Evolutionary conservation across 2,329 filamentous ascomycete genomes (phyloP).

Genomic region (Arthrinium phaeospermum): DNA sequence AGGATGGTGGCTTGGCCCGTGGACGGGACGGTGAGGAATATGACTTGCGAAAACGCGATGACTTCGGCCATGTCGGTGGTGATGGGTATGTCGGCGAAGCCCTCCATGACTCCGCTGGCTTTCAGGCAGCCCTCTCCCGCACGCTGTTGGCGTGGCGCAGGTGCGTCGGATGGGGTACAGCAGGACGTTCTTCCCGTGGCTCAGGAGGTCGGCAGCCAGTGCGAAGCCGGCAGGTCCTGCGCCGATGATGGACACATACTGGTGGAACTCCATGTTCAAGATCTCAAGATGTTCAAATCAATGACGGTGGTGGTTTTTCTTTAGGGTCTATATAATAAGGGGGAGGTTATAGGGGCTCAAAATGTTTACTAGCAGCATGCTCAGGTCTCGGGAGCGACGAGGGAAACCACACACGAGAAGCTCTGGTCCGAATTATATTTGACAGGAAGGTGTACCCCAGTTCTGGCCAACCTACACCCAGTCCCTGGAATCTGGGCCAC

Average conservation of each 20-base stretch:
- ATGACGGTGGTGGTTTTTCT: no score
- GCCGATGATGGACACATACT: slow-evolving; percentile 28
- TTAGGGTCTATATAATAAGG: no score
- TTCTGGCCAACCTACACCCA: not conserved
- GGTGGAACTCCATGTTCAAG: slow-evolving; percentile 15
- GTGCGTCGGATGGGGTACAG: slow-evolving; percentile 31
- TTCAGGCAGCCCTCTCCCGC: slow-evolving; percentile 16
- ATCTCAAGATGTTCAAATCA: not conserved
- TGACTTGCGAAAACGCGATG: slow-evolving; percentile 29
- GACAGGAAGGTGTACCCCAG: not conserved
- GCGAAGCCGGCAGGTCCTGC: slow-evolving; percentile 30
- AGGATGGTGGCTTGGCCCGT: slow-evolving; percentile 29
- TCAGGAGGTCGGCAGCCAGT: slow-evolving; percentile 28
- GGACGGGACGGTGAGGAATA: slow-evolving; percentile 32
- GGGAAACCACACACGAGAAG: not conserved
- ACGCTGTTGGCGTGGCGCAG: slow-evolving; percentile 26
- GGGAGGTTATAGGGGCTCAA: not conserved
- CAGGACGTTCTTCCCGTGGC: slow-evolving; percentile 27
- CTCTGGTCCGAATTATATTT: not conserved
- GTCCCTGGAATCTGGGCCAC: not conserved
- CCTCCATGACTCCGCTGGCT: slow-evolving; percentile 26
- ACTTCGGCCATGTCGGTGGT: slow-evolving; percentile 31
- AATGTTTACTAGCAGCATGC: not conserved
- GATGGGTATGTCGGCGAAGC: slow-evolving; percentile 21
- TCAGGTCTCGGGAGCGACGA: not conserved